Base-by-base conservation (phyloP, 495 filamentous ascomycete genomes). In the Penicillium subrubescens region DNA sequence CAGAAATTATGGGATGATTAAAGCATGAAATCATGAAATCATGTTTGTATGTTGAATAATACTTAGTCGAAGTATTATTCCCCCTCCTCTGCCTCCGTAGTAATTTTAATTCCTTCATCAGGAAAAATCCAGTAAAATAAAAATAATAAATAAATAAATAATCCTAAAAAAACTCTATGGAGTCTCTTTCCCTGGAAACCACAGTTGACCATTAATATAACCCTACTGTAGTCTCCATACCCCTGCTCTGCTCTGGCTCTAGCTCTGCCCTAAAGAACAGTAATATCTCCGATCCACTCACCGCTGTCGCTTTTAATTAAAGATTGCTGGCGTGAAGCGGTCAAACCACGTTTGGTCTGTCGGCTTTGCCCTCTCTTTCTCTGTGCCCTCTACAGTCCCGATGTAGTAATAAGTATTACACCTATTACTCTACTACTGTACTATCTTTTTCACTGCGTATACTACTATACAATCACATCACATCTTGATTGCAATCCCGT, bases 251-350 rank as follows among this genome's bases (percentile, higher is more conserved):
- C 10, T 17, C 11, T 35, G 11, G 37, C 37, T n/a, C 41, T 44
- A 10, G 12, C 44, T 23, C 44, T 54, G 51, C 51, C 51, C 51
- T 54, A 54, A 34, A 54, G 27, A 7, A 61, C 7, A 2, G 21
- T 11, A 64, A 61, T 59, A 65, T 62, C 50, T 59, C 50, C 62
- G 62, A 64, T 64, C 67, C 67, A 66, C 62, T 63, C 63, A 61
- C 57, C 14, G 29, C 46, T 25, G 21, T 31, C 50, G 51, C 33
- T 59, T 61, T 68, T 67, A 67, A 69, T 69, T 66, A 64, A 62
- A 67, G 58, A 57, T 60, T 60, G 50, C 41, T 53, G 46, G 56
- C 37, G n/a, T 5, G 46, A 61, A 62, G 64, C 60, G 64, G 64
- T 67, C 64, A 62, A 62, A 48, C 50, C 58, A 25, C 57, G 33